phyloP scores from a whole-genome alignment of 306 rosid species.

The Macrotyloma uniflorum region DNA sequence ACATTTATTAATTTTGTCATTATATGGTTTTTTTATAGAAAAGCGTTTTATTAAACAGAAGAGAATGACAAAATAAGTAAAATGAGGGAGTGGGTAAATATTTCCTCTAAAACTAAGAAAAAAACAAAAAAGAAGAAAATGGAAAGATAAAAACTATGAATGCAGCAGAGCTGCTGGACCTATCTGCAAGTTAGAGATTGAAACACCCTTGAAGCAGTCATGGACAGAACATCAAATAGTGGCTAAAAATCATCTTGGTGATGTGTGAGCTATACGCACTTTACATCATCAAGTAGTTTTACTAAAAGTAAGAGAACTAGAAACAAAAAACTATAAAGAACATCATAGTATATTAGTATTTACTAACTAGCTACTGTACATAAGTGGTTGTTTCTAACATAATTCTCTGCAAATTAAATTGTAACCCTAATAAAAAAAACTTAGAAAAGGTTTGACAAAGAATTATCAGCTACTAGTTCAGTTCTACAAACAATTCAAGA shows the following conservation, averaged over 20 bases:
- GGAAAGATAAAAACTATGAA: slow-evolving; percentile 6
- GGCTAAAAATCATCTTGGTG: background rate
- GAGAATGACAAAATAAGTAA: background rate
- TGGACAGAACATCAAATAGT: background rate
- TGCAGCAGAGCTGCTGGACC: slow-evolving; percentile 17
- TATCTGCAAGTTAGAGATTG: slow-evolving; percentile 19
- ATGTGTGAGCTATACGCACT: background rate
- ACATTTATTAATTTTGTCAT: background rate
- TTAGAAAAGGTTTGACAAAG: background rate
- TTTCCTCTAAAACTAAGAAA: slow-evolving; percentile 2
- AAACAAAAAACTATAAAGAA: background rate
- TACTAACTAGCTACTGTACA: background rate
- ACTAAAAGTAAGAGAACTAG: background rate
- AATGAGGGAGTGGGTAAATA: background rate
- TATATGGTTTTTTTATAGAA: background rate
- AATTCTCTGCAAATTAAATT: background rate
- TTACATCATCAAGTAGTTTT: slow-evolving; percentile 19
- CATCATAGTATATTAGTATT: background rate
- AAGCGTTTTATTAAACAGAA: background rate
- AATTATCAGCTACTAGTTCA: slow-evolving; percentile 26
- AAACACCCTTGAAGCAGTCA: slow-evolving; percentile 2
- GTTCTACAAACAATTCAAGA: background rate
- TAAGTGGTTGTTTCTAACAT: slow-evolving; percentile 18
- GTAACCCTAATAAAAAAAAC: background rate
- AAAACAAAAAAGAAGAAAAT: background rate